Percentiles rank a stretch among this genome's conserved stretches.
phyloP scores from a whole-genome alignment of 2,329 filamentous ascomycete genomes.

The Calonectria hawksworthii region DNA sequence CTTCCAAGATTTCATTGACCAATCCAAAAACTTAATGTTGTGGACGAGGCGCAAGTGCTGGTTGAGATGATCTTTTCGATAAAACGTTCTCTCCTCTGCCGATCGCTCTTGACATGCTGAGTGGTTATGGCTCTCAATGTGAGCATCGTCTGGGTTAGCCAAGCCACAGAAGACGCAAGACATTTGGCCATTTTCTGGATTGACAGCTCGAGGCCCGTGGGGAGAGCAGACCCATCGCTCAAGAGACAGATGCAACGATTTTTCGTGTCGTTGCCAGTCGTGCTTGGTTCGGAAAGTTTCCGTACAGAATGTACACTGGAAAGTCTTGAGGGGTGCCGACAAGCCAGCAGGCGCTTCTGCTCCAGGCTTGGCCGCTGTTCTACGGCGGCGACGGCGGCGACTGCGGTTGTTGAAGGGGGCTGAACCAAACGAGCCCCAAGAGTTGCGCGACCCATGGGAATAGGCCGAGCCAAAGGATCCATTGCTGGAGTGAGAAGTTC shows the following conservation, averaged over 20 bases:
- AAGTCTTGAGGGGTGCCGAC: constrained; percentile 65
- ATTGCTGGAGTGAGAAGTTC: constrained; percentile 72
- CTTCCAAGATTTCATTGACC: constrained; percentile 77
- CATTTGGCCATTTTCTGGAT: constrained; percentile 70
- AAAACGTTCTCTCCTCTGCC: constrained; percentile 73
- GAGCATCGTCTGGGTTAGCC: constrained; percentile 67
- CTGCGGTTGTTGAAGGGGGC: constrained; percentile 58
- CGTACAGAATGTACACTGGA: constrained; percentile 78
- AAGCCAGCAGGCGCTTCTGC: constrained; percentile 54
- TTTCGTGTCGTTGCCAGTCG: constrained; percentile 80
- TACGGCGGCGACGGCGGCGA: constrained; percentile 64
- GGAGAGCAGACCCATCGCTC: constrained; percentile 76
- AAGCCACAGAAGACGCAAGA: constrained; percentile 73
- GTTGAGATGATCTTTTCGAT: constrained; percentile 76
- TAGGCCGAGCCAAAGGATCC: constrained; percentile 71
- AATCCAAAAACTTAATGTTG: constrained; percentile 70
- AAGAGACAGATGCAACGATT: constrained; percentile 74
- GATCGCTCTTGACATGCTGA: constrained; percentile 76
- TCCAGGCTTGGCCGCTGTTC: constrained; percentile 53
- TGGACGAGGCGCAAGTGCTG: constrained; percentile 76
- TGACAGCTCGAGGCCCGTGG: constrained; percentile 67
- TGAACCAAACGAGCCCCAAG: constrained; percentile 66
- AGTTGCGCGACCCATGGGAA: constrained; percentile 70
- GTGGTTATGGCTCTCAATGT: constrained; percentile 72
- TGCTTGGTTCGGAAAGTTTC: constrained; percentile 78